Conservation (phyloP, 768 basidiomycete species). For the Macrolepiota dolichaula region DNA sequence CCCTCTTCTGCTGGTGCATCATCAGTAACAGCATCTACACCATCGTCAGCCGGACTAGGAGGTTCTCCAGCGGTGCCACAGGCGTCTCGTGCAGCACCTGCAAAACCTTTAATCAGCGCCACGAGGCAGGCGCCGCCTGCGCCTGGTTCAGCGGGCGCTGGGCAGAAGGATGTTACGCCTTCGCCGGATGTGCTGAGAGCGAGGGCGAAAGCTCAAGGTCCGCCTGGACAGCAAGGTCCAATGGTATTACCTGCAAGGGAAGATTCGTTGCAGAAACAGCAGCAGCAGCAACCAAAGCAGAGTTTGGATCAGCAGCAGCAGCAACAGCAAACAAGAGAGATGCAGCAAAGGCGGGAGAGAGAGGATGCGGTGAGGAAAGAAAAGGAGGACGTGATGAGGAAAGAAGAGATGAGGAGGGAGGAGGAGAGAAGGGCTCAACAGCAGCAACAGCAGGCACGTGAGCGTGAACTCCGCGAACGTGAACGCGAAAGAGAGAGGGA, state of each 20-base stretch:
- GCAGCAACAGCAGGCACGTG: slow-evolving; percentile 20
- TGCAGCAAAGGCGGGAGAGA: slow-evolving; percentile 4
- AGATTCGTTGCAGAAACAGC: slow-evolving; percentile 37
- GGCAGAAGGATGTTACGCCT: slow-evolving; percentile 46
- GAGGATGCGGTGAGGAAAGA: slow-evolving; percentile 18
- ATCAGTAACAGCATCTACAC: slow-evolving; percentile 18
- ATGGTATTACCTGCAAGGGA: slow-evolving; percentile 41
- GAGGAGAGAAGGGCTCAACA: slow-evolving; percentile 21
- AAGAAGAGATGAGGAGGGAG: slow-evolving; percentile 26
- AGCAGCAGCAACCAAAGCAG: neutral
- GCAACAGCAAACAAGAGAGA: slow-evolving; percentile 22
- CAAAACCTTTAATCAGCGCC: slow-evolving; percentile 37
- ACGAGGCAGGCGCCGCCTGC: slow-evolving; percentile 68
- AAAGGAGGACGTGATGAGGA: slow-evolving; percentile 25
- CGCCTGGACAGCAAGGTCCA: slow-evolving; percentile 27
- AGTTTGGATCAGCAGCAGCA: slow-evolving; percentile 10
- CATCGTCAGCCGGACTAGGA: neutral
- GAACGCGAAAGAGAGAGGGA: slow-evolving; percentile 17
- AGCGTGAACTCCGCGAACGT: slow-evolving; percentile 16
- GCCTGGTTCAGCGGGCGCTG: slow-evolving; percentile 49
- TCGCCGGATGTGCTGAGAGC: slow-evolving; percentile 64
- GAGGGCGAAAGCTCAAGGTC: slow-evolving; percentile 58
- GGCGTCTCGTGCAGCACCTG: slow-evolving; percentile 26
- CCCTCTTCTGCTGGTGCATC: slow-evolving; percentile 18
- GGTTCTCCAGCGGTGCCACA: slow-evolving; percentile 20